Percentiles rank a stretch among this genome's conserved stretches.
Evolutionary conservation across 179 eudicot species (phyloP).

Genomic region (Nepenthes alata): DNA sequence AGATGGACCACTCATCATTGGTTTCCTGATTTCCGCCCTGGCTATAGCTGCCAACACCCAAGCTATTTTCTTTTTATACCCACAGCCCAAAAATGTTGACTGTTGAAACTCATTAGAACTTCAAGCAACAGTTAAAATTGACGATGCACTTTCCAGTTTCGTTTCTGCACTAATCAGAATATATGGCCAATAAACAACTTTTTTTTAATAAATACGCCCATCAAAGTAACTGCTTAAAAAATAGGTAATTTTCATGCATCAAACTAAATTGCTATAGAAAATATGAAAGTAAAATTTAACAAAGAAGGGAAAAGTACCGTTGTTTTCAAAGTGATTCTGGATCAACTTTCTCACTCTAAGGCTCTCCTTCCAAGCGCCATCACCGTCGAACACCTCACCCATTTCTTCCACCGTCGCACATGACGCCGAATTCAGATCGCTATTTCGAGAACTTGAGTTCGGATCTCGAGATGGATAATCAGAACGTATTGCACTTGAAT

Average conservation of each 20-base stretch:
- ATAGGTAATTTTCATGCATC: neutral
- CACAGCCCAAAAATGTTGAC: too few relatives aligned
- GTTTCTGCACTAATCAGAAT: too few relatives aligned
- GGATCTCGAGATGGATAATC: conserved; percentile 7
- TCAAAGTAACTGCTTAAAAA: too few relatives aligned
- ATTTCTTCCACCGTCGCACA: conserved; percentile 53
- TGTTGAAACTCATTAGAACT: too few relatives aligned
- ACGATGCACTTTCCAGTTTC: too few relatives aligned
- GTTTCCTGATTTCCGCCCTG: too few relatives aligned
- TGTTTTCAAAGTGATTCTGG: conserved; percentile 28
- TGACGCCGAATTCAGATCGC: conserved; percentile 6
- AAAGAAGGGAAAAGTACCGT: conserved; percentile 22
- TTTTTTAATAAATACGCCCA: too few relatives aligned
- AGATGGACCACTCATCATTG: too few relatives aligned
- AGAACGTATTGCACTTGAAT: conserved; percentile 15
- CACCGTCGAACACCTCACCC: conserved; percentile 27
- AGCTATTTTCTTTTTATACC: too few relatives aligned
- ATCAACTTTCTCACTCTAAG: conserved; percentile 40
- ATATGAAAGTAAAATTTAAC: neutral
- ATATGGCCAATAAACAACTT: too few relatives aligned
- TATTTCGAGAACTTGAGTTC: neutral
- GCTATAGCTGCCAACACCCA: too few relatives aligned
- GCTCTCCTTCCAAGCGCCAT: conserved; percentile 29
- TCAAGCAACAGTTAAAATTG: too few relatives aligned
- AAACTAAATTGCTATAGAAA: neutral